Evolutionary conservation across 1,139 yeast genomes (phyloP).

Genomic region (Hansenula lynferdii): DNA sequence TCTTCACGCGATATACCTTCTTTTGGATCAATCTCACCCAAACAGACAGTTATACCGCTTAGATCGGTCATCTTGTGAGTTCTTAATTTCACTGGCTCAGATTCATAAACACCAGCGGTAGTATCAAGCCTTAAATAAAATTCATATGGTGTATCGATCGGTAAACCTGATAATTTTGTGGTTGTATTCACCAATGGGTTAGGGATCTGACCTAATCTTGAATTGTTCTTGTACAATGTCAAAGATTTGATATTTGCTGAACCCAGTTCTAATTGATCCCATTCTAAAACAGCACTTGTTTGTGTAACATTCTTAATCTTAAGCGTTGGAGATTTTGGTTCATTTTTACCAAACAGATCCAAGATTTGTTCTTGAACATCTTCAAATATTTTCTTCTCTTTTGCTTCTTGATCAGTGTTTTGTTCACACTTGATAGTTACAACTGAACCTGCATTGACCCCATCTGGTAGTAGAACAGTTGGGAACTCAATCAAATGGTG

Average conservation of each 20-base stretch:
- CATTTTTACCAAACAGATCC: conserved; percentile 63
- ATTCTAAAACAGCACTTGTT: conserved; percentile 89
- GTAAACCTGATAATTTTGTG: conserved; percentile 86
- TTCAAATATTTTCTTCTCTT: conserved; percentile 55
- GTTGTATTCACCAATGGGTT: conserved; percentile 76
- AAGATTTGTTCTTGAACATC: conserved; percentile 71
- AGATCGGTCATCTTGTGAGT: conserved; percentile 97
- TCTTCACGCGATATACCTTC: conserved; percentile 58
- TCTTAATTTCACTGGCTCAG: conserved; percentile 63
- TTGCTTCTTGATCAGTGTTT: conserved; percentile 62
- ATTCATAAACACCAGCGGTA: conserved; percentile 78
- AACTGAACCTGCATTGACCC: conserved; percentile 91
- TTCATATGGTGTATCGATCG: conserved; percentile 76
- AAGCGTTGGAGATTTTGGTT: conserved; percentile 72
- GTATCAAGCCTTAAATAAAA: conserved; percentile 82
- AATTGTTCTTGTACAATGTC: conserved; percentile 73
- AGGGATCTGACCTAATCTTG: conserved; percentile 81
- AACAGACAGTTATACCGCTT: conserved; percentile 86
- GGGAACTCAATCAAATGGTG: conserved; percentile 97
- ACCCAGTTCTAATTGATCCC: conserved; percentile 86
- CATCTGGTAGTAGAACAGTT: conserved; percentile 83
- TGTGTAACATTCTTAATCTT: conserved; percentile 79
- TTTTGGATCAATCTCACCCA: conserved; percentile 70
- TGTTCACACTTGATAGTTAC: conserved; percentile 82
- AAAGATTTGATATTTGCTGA: conserved; percentile 77